A percentile compares a stretch with the other conserved stretches of the same genome.
Evolutionary conservation across 1,139 yeast genomes (phyloP).

Genomic region (Pichia norvegensis): DNA sequence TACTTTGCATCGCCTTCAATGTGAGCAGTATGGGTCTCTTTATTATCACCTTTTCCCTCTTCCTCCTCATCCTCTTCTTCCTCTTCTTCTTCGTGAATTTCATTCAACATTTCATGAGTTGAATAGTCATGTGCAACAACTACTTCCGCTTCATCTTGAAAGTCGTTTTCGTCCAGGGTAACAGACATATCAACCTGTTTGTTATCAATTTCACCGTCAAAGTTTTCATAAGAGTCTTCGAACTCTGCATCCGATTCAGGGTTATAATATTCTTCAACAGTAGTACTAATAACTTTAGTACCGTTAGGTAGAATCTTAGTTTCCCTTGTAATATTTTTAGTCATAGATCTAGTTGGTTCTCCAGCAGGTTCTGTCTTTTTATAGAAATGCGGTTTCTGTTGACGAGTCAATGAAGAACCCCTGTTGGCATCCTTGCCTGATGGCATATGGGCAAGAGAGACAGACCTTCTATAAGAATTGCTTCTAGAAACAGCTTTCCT

Average conservation of each 20-base stretch:
- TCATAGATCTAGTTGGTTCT: slow-evolving; percentile 2
- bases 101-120: slow-evolving; percentile 11
- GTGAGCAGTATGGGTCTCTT: slow-evolving; percentile 15
- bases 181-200: slow-evolving; percentile 9
- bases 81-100: slow-evolving; percentile 10
- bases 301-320: slow-evolving; percentile 15
- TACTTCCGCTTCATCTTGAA: slow-evolving; percentile 1
- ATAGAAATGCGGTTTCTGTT: neutral
- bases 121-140: neutral
- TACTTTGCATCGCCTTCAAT: slow-evolving; percentile 25
- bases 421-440: neutral
- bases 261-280: slow-evolving; percentile 10
- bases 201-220: slow-evolving; percentile 8
- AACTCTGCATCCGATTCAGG: slow-evolving; percentile 8
- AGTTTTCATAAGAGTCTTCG: slow-evolving; percentile 14
- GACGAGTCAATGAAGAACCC: neutral
- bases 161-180: slow-evolving; percentile 14
- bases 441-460: slow-evolving; percentile 4
- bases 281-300: slow-evolving; percentile 14
- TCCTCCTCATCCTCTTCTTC: neutral
- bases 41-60: slow-evolving; percentile 1
- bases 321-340: slow-evolving; percentile 9
- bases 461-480: slow-evolving; percentile 7
- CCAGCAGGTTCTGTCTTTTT: neutral
- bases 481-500: slow-evolving; percentile 8